These are phyloP conservation scores for Tuber magnatum DNA, from an alignment of 495 filamentous ascomycete species.

Conservation along the genomic window DNA sequence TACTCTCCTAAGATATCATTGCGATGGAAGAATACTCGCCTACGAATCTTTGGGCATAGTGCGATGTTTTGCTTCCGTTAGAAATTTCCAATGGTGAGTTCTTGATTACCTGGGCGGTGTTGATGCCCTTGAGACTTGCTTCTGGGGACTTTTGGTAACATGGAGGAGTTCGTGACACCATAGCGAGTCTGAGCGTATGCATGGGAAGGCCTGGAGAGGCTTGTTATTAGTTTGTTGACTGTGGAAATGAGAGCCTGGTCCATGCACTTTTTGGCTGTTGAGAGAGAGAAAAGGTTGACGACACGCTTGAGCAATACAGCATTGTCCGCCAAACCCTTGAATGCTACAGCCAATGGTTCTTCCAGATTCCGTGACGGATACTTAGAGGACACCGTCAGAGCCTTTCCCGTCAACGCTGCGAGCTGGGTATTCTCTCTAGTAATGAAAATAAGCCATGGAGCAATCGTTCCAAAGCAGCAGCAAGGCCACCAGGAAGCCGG, in stretches of 20 bases:
- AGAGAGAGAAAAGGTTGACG: constrained; percentile 53
- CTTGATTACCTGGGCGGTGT: constrained; percentile 61
- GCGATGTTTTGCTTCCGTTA: constrained; percentile 65
- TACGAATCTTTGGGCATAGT: constrained; percentile 74
- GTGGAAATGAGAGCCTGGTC: constrained; percentile 51
- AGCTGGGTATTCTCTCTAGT: constrained; percentile 5
- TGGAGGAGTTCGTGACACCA: constrained; percentile 55
- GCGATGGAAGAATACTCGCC: constrained; percentile 52
- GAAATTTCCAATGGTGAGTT: constrained; percentile 67
- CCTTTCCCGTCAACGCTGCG: constrained; percentile 22
- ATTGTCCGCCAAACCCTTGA: constrained; percentile 21
- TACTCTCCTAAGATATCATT: constrained; percentile 57
- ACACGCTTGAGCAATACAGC: constrained; percentile 61
- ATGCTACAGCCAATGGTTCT: constrained; percentile 10
- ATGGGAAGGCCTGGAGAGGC: constrained; percentile 65
- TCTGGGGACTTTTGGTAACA: constrained; percentile 28
- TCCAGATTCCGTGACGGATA: constrained; percentile 10
- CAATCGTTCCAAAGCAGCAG: neutral
- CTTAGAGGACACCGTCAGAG: constrained; percentile 23
- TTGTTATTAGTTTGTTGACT: constrained; percentile 56
- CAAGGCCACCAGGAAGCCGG: neutral
- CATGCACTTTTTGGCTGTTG: constrained; percentile 44
- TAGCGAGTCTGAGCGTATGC: constrained; percentile 61
- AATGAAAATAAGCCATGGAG: constrained; percentile 1
- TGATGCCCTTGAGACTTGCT: constrained; percentile 46